Base-by-base conservation (phyloP, 768 basidiomycete genomes). In the Psilocybe azurescens region DNA sequence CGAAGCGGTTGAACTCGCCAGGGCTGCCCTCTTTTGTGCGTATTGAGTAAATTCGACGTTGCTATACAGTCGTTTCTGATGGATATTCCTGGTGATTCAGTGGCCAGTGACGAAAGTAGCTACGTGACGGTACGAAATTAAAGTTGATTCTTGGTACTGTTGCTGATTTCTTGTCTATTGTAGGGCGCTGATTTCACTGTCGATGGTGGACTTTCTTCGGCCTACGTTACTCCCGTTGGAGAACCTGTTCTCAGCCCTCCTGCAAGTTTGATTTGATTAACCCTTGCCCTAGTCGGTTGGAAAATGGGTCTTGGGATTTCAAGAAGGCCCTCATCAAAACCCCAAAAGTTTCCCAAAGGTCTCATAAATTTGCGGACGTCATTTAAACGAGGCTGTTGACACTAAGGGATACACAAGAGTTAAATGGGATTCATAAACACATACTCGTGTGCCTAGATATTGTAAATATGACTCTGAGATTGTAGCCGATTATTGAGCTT, bases 121-220 rank as follows among this genome's bases (percentile, higher is more conserved):
- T 99, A 97, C 74, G 86, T 98, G 73, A 99, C 95, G 24, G 96
- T 97, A 68, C 50, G 88, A 54, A 20, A 18, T 47, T 20, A 50
- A 48, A 29, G 53, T 50, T 51, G 29, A 28, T n/a, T 33, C 36
- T 24, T 44, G 14, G 28, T 60, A 36, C 36, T 18, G 39, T 58
- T 24, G 50, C 53, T 58, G 41, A 49, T 54, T 56, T 33, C 29
- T 32, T 50, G 56, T 65, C 44, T 29, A 30, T 50, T 57, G 10
- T 56, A 93, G 91, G 91, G 92, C 41, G 89, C 90, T 54, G 97
- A 99, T 75, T 95, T 99, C 81, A 89, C 89, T 71, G 97, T 99
- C 47, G 97, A 99, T 67, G 97, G 97, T 33, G 97, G 97, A 32
- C 82, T 99, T 65, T 86, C 90, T 55, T 89, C 90, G 9, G 94